Evolutionary conservation across 202 grass and related monocot genomes (phyloP).

Genomic region (Eragrostis tef): DNA sequence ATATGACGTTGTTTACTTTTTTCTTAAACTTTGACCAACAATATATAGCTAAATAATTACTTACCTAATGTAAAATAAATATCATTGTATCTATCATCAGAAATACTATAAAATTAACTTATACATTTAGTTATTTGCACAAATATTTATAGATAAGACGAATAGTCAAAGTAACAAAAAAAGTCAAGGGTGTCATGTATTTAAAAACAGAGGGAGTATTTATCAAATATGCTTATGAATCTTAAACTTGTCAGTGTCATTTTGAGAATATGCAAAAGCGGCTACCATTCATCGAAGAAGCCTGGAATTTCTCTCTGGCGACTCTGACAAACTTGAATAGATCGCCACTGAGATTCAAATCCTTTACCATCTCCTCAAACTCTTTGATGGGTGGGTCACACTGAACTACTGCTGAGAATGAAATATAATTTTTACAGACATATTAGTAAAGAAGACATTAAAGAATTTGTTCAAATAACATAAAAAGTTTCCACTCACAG

Average conservation of each 20-base stretch:
- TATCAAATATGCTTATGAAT: slow-evolving; percentile 15
- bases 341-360: slow-evolving; percentile 60
- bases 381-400: slow-evolving; percentile 61
- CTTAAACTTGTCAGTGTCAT: neutral
- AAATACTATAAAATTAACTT: too few relatives aligned
- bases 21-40: too few relatives aligned
- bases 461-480: slow-evolving; percentile 1
- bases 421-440: slow-evolving; percentile 21
- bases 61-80: too few relatives aligned
- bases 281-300: slow-evolving; percentile 62
- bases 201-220: too few relatives aligned
- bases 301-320: slow-evolving; percentile 67
- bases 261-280: neutral
- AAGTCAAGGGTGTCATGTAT: too few relatives aligned
- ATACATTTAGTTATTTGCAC: too few relatives aligned
- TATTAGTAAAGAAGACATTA: slow-evolving; percentile 1
- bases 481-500: slow-evolving; percentile 54
- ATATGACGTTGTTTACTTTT: too few relatives aligned
- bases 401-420: slow-evolving; percentile 54
- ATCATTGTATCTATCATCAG: too few relatives aligned
- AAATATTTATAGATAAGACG: too few relatives aligned
- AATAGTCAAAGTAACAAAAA: too few relatives aligned
- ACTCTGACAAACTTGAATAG: slow-evolving; percentile 61
- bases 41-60: too few relatives aligned
- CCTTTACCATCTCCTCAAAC: slow-evolving; percentile 50